phyloP scores from a whole-genome alignment of 257 asterid genomes.

The Nicotiana noctiflora region DNA sequence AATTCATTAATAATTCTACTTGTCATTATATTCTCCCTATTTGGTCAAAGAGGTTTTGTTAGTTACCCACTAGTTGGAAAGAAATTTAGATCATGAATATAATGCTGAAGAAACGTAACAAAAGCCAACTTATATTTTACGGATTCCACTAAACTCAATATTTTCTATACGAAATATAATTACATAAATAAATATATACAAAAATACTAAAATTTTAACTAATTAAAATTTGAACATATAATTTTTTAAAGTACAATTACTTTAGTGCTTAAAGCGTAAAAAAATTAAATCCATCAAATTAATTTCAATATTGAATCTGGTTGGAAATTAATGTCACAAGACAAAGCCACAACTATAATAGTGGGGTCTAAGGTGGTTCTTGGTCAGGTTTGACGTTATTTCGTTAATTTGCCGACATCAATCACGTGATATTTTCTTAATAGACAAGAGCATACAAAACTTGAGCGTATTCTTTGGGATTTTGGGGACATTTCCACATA shows the following conservation, averaged over 20 bases:
- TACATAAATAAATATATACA: not conserved
- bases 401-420: slow-evolving; percentile 24
- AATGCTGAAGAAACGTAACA: too few relatives aligned
- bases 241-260: not conserved
- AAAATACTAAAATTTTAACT: not conserved
- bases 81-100: too few relatives aligned
- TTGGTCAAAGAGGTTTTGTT: not conserved
- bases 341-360: not conserved
- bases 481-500: not conserved
- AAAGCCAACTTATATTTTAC: not conserved
- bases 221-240: not conserved
- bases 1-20: too few relatives aligned
- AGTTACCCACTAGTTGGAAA: not conserved
- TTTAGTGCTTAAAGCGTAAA: not conserved
- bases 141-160: not conserved
- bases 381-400: not conserved
- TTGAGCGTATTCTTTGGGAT: not conserved
- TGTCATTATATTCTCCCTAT: not conserved
- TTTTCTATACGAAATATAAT: accelerated
- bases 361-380: not conserved
- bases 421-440: slow-evolving; percentile 21
- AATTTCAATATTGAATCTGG: not conserved
- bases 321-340: not conserved
- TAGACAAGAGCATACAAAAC: not conserved
- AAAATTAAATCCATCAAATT: not conserved